Base-by-base conservation (phyloP, 148 eudicot genomes). In the Agrostemma githago region DNA sequence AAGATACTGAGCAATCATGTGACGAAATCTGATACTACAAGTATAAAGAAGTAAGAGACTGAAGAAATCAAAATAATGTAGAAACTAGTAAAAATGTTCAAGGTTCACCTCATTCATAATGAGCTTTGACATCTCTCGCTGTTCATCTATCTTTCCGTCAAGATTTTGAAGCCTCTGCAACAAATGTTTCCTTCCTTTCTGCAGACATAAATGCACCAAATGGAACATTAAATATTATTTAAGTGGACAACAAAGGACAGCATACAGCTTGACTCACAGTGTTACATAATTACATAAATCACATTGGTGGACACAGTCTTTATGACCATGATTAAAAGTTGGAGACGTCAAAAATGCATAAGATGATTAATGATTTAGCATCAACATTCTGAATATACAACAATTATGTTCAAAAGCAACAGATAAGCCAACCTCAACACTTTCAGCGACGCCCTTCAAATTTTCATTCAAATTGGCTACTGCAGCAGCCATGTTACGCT, bases 181-280 rank as follows among this genome's bases (percentile, higher is more conserved):
- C 86, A 93, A 85, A 78, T 93, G 93, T 80, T 63, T 83, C 82
- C 90, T 90, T 20, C 93, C 79, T 84, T 90, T 91, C 98, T 93
- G 88, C 77, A 78, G 48, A 61, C 62, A 38, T 56, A 57, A 40
- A 4, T 16, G 16, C 5, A 41, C 43, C 37, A 40, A 16, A 44
- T 5, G 12, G 44, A 62, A 79, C 20, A 14, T 54, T 54, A 78
- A 71, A 72, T 57, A 62, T 42, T 43, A 17, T 51, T 76, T 38
- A 2, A 71, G 8, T 65, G 41, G 10, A 7, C 26, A 73, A 38
- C 37, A 57, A n/a, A 37, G 40, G 42, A 76, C 43, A 71, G 16
- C 21, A 77, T 21, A 71, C 48, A 61, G 14, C 58, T 6, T 42
- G 5, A 7, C 40, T 65, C 43, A 54, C 38, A 43, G 11, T 6